Evolutionary conservation across 805 yeast genomes (phyloP).

Genomic region (Ogataea naganishii): DNA sequence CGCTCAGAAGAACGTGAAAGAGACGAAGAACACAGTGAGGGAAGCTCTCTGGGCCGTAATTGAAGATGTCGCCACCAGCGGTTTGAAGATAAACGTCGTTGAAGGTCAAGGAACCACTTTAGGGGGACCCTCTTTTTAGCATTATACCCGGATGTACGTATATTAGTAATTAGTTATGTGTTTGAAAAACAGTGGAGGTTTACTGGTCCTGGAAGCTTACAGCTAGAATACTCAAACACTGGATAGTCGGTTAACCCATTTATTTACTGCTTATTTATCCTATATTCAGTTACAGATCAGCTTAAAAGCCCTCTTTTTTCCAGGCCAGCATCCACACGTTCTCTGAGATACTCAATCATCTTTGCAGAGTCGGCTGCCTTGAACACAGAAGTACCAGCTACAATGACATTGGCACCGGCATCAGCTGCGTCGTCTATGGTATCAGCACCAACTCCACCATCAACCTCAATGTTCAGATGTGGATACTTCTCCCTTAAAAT

Average conservation of each 20-base stretch:
- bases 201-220: not conserved
- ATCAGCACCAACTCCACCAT: constrained; percentile 87
- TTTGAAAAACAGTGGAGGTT: constrained; percentile 2
- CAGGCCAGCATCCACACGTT: constrained; percentile 45
- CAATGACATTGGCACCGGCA: constrained; percentile 97
- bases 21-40: constrained; percentile 32
- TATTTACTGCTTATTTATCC: not conserved
- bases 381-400: constrained; percentile 94
- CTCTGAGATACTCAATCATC: constrained; percentile 62
- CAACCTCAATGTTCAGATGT: constrained; percentile 82
- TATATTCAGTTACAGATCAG: constrained; percentile 5
- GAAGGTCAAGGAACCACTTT: constrained; percentile 76
- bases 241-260: not conserved
- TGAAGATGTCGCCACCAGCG: constrained; percentile 44
- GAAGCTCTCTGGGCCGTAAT: constrained; percentile 67
- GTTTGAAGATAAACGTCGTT: constrained; percentile 30
- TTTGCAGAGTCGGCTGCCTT: constrained; percentile 72
- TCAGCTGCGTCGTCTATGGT: constrained; percentile 84
- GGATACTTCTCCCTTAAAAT: constrained; percentile 68
- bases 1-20: constrained; percentile 8
- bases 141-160: not conserved
- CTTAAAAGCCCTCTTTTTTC: constrained; percentile 34
- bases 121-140: constrained; percentile 58
- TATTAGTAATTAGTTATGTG: not conserved
- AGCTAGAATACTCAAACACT: not conserved